Base-by-base conservation (phyloP, 2,329 filamentous ascomycete species). In the Cordyceps fumosorosea region DNA sequence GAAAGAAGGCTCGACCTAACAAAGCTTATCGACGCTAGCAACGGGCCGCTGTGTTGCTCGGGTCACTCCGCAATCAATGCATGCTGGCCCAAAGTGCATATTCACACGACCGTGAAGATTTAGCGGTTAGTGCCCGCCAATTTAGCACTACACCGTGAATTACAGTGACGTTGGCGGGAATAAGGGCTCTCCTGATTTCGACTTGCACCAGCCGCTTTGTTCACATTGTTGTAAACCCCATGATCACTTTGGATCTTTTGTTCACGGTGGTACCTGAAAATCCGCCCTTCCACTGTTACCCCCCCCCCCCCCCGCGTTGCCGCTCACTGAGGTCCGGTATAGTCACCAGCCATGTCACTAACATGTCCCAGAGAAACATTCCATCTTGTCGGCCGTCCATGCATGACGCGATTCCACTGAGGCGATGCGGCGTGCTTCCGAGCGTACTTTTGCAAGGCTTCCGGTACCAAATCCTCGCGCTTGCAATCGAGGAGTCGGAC, bases 341-440 rank as follows among this genome's bases (percentile, higher is more conserved):
- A 61, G 2, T 61, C 50, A n/a, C 50, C 50, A 6, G 51, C 40
- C 58, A 54, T 61, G 51, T 61, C 58, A 20, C 56, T 34, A 24
- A 60, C 57, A 34, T 60, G 48, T 18, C 57, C 57, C 3, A 60
- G 8, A 16, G 59, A 55, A 1, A 50, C 44, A 22, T 62, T 56
- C 59, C 59, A 62, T 37, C 24, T 55, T 16, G 59, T 62, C 16
- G 59, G 52, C 3, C 51, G 26, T 16, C 42, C 59, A 32, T 50
- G 59, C 42, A 56, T 56, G 6, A 62, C 59, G 11, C 18, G 29
- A n/a, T 56, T 5, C 59, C 59, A 56, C 26, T 42, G 42, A 16
- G 20, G 12, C 11, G 44, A 48, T 8, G 32, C 37, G 2, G 44
- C 24, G 20, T 56, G 51, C 11, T 16, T 22, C n/a, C 29, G 11